Percentiles rank a stretch among this genome's conserved stretches.
phyloP scores from a whole-genome alignment of 177 flowering plant genomes.

The Vitis hybrid region DNA sequence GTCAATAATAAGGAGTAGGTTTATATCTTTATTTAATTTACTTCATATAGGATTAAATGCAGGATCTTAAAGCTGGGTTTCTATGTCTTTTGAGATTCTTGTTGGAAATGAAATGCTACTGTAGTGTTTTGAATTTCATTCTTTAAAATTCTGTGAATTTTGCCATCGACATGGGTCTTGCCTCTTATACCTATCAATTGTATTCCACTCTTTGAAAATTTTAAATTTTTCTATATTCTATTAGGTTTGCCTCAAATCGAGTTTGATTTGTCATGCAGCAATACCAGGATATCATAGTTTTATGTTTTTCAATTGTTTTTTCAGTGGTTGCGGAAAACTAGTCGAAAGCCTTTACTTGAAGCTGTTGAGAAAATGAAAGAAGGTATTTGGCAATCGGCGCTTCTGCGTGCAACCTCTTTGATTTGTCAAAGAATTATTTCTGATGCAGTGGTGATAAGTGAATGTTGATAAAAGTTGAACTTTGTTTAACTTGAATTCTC shows the following conservation, averaged over 20 bases:
- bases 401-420: neutral
- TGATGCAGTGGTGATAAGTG: neutral
- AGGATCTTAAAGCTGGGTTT: no score
- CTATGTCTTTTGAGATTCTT: no score
- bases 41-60: no score
- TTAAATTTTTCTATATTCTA: no score
- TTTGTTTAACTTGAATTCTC: neutral
- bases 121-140: no score
- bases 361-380: conserved; percentile 99
- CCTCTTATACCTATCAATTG: no score
- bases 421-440: neutral
- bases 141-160: no score
- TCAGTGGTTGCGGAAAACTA: conserved; percentile 91
- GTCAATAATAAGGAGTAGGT: neutral
- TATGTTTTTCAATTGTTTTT: conserved; percentile 16
- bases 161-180: no score
- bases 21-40: neutral
- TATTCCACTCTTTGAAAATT: no score
- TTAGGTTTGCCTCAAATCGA: no score
- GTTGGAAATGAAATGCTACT: no score
- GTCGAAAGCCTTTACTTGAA: conserved; percentile 82
- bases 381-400: conserved; percentile 44
- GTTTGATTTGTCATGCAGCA: no score
- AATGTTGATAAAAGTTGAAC: neutral
- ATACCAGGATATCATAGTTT: neutral